Evolutionary conservation across 2,329 filamentous ascomycete genomes (phyloP).

Genomic region (Drechmeria coniospora): DNA sequence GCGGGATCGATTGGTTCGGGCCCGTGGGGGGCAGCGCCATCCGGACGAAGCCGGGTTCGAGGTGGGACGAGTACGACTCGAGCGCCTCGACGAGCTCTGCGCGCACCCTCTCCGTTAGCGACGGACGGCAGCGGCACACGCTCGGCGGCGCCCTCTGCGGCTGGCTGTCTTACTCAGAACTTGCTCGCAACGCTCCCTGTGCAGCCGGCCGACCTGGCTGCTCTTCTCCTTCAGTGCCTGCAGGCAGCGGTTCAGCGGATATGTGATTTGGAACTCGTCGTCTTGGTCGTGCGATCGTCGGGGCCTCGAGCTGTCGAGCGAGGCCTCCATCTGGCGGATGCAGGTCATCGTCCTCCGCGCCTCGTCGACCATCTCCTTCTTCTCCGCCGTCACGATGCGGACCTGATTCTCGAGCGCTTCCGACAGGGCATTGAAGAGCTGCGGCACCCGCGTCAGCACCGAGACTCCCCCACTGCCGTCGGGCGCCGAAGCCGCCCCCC

Average conservation of each 20-base stretch:
- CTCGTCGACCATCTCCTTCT: slow-evolving; percentile 80
- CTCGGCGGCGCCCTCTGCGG: neutral
- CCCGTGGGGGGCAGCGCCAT: slow-evolving; percentile 73
- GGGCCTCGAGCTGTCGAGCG: slow-evolving; percentile 59
- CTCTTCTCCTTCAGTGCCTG: slow-evolving; percentile 76
- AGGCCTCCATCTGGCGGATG: slow-evolving; percentile 87
- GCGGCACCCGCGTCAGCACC: neutral
- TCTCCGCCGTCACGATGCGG: slow-evolving; percentile 69
- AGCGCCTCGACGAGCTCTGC: slow-evolving; percentile 83
- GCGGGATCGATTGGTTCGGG: slow-evolving; percentile 58
- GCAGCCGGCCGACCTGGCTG: slow-evolving; percentile 59
- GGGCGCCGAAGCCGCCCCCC: too few species aligned
- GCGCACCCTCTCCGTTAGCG: too few species aligned
- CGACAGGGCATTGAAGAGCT: slow-evolving; percentile 86
- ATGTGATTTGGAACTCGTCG: slow-evolving; percentile 62
- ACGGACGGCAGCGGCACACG: too few species aligned
- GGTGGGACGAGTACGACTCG: slow-evolving; percentile 89
- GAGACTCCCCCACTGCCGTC: neutral
- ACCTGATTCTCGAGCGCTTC: slow-evolving; percentile 87
- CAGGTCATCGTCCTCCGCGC: slow-evolving; percentile 69
- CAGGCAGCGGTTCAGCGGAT: slow-evolving; percentile 68
- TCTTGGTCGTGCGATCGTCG: slow-evolving; percentile 50
- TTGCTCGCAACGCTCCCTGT: slow-evolving; percentile 87
- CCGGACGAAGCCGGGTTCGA: slow-evolving; percentile 76
- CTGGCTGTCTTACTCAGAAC: slow-evolving; percentile 58